phyloP scores from a whole-genome alignment of 148 eudicot species.

The Bassia scoparia region DNA sequence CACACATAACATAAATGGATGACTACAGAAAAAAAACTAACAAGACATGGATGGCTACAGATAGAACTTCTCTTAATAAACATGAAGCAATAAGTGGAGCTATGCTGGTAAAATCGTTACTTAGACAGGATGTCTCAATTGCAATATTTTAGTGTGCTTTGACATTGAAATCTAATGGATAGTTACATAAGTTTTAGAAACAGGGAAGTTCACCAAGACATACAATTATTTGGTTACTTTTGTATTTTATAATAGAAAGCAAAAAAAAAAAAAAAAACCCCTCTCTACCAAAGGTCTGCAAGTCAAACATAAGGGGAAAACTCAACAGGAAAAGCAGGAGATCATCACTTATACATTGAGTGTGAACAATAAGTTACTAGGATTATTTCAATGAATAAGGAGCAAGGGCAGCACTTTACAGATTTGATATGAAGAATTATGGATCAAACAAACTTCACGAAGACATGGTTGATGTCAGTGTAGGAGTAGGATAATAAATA shows the following conservation, averaged over 20 bases:
- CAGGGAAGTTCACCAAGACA: neutral
- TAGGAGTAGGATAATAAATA: neutral
- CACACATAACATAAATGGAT: too few species aligned
- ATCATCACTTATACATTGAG: too few species aligned
- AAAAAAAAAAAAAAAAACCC: too few species aligned
- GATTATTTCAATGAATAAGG: neutral
- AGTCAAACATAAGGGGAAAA: too few species aligned
- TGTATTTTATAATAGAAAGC: too few species aligned
- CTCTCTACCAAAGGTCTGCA: too few species aligned
- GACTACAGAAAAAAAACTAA: too few species aligned
- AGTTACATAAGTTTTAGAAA: neutral
- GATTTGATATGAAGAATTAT: neutral
- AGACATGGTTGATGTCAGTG: too few species aligned
- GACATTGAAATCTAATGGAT: neutral
- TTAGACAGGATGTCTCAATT: neutral
- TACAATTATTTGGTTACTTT: neutral
- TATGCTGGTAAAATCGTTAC: too few species aligned
- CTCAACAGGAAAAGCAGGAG: too few species aligned
- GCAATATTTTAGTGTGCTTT: neutral
- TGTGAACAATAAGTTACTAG: too few species aligned
- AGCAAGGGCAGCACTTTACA: neutral
- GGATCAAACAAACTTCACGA: neutral
- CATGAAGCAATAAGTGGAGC: neutral
- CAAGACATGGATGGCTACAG: neutral
- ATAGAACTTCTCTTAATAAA: neutral